Percentiles rank a stretch among this genome's conserved stretches.
phyloP scores from a whole-genome alignment of 2,329 filamentous ascomycete genomes.

The Trichophyton rubrum region DNA sequence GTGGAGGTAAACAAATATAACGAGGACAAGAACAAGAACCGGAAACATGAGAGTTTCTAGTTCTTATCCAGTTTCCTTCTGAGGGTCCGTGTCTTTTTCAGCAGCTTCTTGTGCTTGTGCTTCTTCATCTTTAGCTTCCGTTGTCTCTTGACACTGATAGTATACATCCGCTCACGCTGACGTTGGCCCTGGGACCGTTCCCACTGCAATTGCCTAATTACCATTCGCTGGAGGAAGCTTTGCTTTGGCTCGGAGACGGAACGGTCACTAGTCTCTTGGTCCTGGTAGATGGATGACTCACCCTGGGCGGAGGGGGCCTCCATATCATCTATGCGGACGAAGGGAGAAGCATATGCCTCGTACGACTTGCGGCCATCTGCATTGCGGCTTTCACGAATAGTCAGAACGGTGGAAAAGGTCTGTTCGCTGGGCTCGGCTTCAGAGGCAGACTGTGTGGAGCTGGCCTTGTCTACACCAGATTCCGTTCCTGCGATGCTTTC shows the following conservation, averaged over 20 bases:
- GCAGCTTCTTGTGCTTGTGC: slow-evolving; percentile 99
- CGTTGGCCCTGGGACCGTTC: slow-evolving; percentile 39
- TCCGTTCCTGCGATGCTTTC: slow-evolving; percentile 21
- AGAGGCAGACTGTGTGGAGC: slow-evolving; percentile 24
- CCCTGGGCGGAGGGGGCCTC: slow-evolving; percentile 23
- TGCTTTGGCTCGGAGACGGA: slow-evolving; percentile 7
- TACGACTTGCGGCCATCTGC: slow-evolving; percentile 40
- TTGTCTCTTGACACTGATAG: slow-evolving; percentile 85
- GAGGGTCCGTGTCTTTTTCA: slow-evolving; percentile 79
- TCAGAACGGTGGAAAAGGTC: slow-evolving; percentile 39
- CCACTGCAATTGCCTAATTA: slow-evolving; percentile 49
- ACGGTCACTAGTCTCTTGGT: slow-evolving; percentile 10
- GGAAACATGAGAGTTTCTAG: slow-evolving; percentile 11
- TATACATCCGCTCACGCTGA: slow-evolving; percentile 48
- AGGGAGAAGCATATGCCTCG: slow-evolving; percentile 39
- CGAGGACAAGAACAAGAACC: background rate
- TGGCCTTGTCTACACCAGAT: slow-evolving; percentile 24
- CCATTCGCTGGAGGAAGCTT: slow-evolving; percentile 50
- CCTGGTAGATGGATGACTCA: slow-evolving; percentile 20
- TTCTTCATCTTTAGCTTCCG: slow-evolving; percentile 99
- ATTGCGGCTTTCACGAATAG: slow-evolving; percentile 41
- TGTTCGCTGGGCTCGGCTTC: slow-evolving; percentile 23
- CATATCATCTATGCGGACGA: slow-evolving; percentile 32
- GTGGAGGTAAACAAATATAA: background rate
- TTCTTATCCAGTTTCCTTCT: slow-evolving; percentile 69